A percentile compares a stretch with the other conserved stretches of the same genome.
Conservation (phyloP, 2,329 filamentous ascomycete species). For the Verticillium nubilum region DNA sequence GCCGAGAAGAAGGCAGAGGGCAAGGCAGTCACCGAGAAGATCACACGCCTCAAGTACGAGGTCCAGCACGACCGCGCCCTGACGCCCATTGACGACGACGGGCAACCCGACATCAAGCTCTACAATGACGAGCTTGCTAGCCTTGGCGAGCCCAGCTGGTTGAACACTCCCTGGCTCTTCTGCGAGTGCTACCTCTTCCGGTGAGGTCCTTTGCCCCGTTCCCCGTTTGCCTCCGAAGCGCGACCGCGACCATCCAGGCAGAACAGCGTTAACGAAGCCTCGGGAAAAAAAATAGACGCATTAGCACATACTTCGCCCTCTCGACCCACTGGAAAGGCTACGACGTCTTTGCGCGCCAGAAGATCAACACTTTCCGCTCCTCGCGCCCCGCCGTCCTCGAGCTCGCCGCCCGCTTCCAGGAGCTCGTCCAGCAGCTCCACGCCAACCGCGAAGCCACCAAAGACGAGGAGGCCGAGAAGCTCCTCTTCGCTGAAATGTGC, state of each 20-base stretch:
- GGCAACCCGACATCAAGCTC: constrained; percentile 63
- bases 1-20: constrained; percentile 61
- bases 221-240: neutral
- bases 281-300: constrained; percentile 57
- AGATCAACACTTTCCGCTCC: constrained; percentile 86
- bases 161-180: constrained; percentile 68
- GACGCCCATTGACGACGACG: constrained; percentile 71
- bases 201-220: constrained; percentile 1
- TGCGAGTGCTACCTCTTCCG: constrained; percentile 4
- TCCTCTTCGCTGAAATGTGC: constrained; percentile 87
- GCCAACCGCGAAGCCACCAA: constrained; percentile 43
- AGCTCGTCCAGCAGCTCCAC: constrained; percentile 64
- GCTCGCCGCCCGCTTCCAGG: constrained; percentile 71
- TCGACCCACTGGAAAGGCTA: constrained; percentile 84
- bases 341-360: constrained; percentile 85
- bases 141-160: constrained; percentile 72
- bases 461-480: constrained; percentile 64
- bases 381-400: constrained; percentile 83
- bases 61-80: constrained; percentile 81
- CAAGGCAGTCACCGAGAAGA: constrained; percentile 74
- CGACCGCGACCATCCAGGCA: no score
- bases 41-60: constrained; percentile 88
- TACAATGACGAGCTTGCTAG: constrained; percentile 85
- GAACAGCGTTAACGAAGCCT: constrained; percentile 6
- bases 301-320: constrained; percentile 70